Base-by-base conservation (phyloP, 306 rosid genomes). In the Quercus alba region DNA sequence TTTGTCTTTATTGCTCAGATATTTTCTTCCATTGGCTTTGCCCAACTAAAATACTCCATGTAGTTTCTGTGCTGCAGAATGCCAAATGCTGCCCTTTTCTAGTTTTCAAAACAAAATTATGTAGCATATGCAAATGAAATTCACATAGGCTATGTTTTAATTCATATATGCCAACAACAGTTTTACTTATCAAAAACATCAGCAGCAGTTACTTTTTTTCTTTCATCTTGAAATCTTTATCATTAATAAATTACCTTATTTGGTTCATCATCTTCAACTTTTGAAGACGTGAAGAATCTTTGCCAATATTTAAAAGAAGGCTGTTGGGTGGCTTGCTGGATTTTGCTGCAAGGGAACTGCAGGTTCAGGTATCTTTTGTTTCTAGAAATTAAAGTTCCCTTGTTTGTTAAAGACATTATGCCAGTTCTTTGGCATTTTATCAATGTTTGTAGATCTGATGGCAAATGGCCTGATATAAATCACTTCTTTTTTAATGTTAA, bases 241-340 rank as follows among this genome's bases (percentile, higher is more conserved):
- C 56, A 74, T 77, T 76, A 38, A 64, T 25, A 73, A 52, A 73
- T 78, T 25, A 23, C 75, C 75, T 67, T 81, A 74, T 80, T 69
- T 80, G 78, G 81, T 73, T 80, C 52, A 72, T 86, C 78, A 84
- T 69, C 76, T 46, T 80, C 28, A 30, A 81, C n/a, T 74, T 84
- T 88, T 89, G 81, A 85, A 95, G 99, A 84, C 96, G 98, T 1
- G 98, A 95, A 86, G 97, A 95, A 84, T 89, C 97, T 1, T 84
- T 95, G 77, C 97, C 99, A 56, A 87, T 91, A 81, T 93, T 93
- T 85, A 95, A 95, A 84, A 93, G 99, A 88, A 95, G 96, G 85
- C 89, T 95, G 81, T 86, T 95, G 75, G 90, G 97, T 81, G 89
- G 90, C 44, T 84, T 95, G 94, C 80, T 95, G 81, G 98, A 95